Base-by-base conservation (phyloP, 2,329 filamentous ascomycete genomes). In the Lasiodiplodia sp. region DNA sequence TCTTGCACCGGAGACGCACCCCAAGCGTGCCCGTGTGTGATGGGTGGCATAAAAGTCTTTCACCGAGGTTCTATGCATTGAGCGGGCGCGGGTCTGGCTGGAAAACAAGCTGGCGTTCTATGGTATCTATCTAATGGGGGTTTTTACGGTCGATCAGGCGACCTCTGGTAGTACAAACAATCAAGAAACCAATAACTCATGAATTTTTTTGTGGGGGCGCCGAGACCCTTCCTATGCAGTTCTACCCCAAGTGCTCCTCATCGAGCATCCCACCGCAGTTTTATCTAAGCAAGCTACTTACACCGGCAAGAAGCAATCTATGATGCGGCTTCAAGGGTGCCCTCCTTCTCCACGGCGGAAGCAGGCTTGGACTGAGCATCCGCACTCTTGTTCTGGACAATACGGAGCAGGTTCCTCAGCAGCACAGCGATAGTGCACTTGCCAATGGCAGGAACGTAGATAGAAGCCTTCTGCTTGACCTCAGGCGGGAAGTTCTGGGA, bases 351-450 rank as follows among this genome's bases (percentile, higher is more conserved):
- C 7, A 70, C 66, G 10, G 69, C 58, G 10, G 66, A 67, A 11
- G 70, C 72, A 16, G 73, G 73, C 44, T 65, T 65, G 11, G 25
- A 38, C 52, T 68, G 38, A 23, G 58, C 21, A 53, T 65, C 76
- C 31, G 78, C 76, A 51, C 77, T 76, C 63, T 75, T 78, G 73
- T 82, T 82, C 69, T 84, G 81, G 23, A 81, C 78, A 58, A 85
- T 80, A 49, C 82, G 81, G 77, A 98, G 86, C 44, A 98, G 82
- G 77, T 99, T 99, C 68, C 96, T 86, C 75, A 98, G 83, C 69
- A 99, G 82, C 40, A 97, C 90, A 18, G 95, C 92, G 78, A 98
- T 98, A 0, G 96, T 99, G 58, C 98, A 95, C 84, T 98, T 99
- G 74, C 96, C 96, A 73, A 97, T 96, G 0, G 95, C 96, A 1